Conservation (phyloP, 1,284 basidiomycete genomes). For the Papiliotrema flavescens region DNA sequence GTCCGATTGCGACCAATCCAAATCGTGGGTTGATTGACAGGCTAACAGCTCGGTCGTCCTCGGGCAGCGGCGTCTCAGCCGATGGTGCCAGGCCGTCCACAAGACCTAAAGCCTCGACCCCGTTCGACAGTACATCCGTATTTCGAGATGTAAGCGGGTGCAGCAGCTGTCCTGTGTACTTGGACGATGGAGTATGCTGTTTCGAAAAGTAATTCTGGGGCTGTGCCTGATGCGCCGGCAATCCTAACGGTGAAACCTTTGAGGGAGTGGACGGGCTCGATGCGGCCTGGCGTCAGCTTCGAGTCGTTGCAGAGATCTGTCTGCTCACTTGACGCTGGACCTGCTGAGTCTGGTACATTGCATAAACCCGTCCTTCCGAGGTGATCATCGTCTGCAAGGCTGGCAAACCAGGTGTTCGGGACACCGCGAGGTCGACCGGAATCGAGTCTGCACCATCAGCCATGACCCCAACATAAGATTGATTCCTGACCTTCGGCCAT, state of each 20-base stretch:
- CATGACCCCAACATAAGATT: neutral
- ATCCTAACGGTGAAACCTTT: constrained; percentile 5
- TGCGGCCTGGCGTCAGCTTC: neutral
- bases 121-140: neutral
- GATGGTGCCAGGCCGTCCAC: constrained; percentile 58
- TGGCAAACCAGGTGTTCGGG: constrained; percentile 27
- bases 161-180: constrained; percentile 16
- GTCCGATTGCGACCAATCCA: constrained; percentile 79
- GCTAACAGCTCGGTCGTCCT: constrained; percentile 53
- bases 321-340: constrained; percentile 8
- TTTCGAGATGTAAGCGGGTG: constrained; percentile 15
- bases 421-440: constrained; percentile 17
- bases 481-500: constrained; percentile 12
- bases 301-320: too few relatives aligned
- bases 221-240: constrained; percentile 5
- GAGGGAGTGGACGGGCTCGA: constrained; percentile 1
- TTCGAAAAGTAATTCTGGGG: constrained; percentile 3
- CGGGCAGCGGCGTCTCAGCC: constrained; percentile 39
- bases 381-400: constrained; percentile 42
- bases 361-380: constrained; percentile 49
- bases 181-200: constrained; percentile 1
- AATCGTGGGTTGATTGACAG: constrained; percentile 78
- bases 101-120: constrained; percentile 17
- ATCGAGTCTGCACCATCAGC: constrained; percentile 6
- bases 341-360: constrained; percentile 31